phyloP scores from a whole-genome alignment of 1,284 basidiomycete species.

The Heterobasidion occidentale region DNA sequence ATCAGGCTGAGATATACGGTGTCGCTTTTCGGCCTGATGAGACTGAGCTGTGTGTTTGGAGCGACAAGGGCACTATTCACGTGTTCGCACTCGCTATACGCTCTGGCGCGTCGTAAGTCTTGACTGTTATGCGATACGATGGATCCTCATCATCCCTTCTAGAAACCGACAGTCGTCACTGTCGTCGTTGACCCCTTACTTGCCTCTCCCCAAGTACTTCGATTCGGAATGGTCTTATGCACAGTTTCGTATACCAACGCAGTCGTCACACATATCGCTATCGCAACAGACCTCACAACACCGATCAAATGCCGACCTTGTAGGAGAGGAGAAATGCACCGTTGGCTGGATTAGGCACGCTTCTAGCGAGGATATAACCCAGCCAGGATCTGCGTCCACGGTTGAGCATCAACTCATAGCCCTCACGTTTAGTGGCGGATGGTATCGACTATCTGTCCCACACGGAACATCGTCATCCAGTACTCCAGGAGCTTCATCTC shows the following conservation, averaged over 20 bases:
- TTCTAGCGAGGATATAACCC: constrained; percentile 19
- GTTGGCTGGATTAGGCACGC: constrained; percentile 71
- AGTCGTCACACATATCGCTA: constrained; percentile 72
- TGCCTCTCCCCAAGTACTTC: constrained; percentile 89
- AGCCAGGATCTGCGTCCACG: constrained; percentile 13
- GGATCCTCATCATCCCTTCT: constrained; percentile 9
- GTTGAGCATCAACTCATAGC: constrained; percentile 76
- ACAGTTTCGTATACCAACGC: constrained; percentile 83
- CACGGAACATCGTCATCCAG: constrained; percentile 14
- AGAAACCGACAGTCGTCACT: constrained; percentile 79
- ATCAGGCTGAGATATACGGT: constrained; percentile 90
- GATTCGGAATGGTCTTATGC: constrained; percentile 91
- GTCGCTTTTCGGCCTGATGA: constrained; percentile 75
- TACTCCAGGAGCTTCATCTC: constrained; percentile 1
- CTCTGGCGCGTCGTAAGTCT: constrained; percentile 57
- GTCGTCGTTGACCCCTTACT: constrained; percentile 65
- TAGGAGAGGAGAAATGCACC: constrained; percentile 78
- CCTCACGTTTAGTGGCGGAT: constrained; percentile 85
- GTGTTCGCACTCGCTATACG: constrained; percentile 69
- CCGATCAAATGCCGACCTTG: constrained; percentile 51
- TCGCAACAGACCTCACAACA: constrained; percentile 46
- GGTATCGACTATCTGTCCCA: constrained; percentile 80
- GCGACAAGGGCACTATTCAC: constrained; percentile 95
- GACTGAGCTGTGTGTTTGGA: constrained; percentile 81
- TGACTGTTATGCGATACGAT: background rate